These are phyloP conservation scores for Saitozyma podzolica DNA, from an alignment of 768 basidiomycete species.

Conservation along the genomic window DNA sequence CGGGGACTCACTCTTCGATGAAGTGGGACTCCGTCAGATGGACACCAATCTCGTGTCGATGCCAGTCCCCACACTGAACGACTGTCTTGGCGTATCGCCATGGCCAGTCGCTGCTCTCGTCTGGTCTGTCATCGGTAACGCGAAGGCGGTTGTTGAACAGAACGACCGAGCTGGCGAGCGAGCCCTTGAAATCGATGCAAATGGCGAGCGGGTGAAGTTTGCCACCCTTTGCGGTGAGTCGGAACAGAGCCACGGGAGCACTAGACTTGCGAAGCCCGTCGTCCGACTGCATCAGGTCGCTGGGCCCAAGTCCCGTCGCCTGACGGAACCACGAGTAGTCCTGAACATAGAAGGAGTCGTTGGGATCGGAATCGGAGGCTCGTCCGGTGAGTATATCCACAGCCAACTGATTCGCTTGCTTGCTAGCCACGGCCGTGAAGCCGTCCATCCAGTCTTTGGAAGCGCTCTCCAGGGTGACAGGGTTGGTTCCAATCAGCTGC, in stretches of 20 bases:
- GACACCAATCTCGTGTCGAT: conserved; percentile 4
- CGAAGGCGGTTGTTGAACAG: not conserved
- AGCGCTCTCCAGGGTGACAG: conserved; percentile 1
- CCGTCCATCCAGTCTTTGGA: not conserved
- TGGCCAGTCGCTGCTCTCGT: not conserved
- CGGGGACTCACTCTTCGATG: conserved; percentile 3
- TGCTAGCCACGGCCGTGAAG: not conserved
- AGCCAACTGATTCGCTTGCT: not conserved
- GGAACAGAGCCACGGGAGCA: conserved; percentile 1
- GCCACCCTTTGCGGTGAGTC: not conserved
- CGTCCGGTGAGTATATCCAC: not conserved
- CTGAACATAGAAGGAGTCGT: conserved; percentile 3
- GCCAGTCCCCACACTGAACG: not conserved
- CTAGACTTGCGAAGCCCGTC: not conserved
- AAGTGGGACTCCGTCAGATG: conserved; percentile 3
- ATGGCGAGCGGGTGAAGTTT: conserved; percentile 2
- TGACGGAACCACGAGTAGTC: conserved; percentile 5
- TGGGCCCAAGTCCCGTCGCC: not conserved
- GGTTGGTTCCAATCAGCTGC: conserved; percentile 1
- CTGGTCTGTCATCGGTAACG: not conserved
- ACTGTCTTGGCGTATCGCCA: conserved; percentile 4
- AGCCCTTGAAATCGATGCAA: conserved; percentile 4
- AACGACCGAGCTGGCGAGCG: not conserved
- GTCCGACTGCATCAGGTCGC: not conserved
- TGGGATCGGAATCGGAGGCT: conserved; percentile 1